Percentiles rank a stretch among this genome's conserved stretches.
These are phyloP conservation scores for Alternaria angustiovoidea DNA, from an alignment of 2,329 filamentous ascomycete genomes.

Conservation along the genomic window DNA sequence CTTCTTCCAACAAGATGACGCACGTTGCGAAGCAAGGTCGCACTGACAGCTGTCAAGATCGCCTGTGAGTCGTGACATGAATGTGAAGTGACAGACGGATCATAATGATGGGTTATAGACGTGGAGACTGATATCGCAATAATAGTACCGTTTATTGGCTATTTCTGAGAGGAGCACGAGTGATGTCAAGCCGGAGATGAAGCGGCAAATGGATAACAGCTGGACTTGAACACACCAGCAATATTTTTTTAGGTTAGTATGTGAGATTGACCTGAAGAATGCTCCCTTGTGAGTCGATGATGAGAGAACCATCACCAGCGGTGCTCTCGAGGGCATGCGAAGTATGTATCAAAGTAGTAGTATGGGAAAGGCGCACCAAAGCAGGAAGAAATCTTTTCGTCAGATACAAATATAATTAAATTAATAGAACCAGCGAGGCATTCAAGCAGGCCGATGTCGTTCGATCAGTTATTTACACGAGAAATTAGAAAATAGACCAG, in stretches of 20 bases:
- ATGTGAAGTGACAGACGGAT: not conserved
- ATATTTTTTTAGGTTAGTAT: not conserved
- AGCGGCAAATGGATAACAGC: not conserved
- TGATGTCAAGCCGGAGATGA: not conserved
- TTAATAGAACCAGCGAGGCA: not conserved
- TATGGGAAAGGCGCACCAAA: not conserved
- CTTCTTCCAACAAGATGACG: not conserved
- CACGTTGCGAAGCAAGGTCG: not conserved
- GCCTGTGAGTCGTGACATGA: not conserved
- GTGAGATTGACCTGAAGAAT: not conserved
- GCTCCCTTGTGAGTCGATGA: not conserved
- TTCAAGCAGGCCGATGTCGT: not conserved
- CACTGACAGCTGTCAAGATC: slow-evolving; percentile 19
- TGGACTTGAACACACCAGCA: not conserved
- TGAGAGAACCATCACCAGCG: not conserved
- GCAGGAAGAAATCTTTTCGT: not conserved
- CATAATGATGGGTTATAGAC: not conserved
- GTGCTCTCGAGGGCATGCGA: not conserved
- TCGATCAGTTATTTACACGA: not conserved
- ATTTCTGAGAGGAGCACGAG: not conserved
- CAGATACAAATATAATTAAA: not conserved
- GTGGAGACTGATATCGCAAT: not conserved
- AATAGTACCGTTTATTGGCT: not conserved
- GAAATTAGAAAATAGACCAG: slow-evolving; percentile 17
- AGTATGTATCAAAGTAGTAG: not conserved